A percentile compares a stretch with the other conserved stretches of the same genome.
Conservation (phyloP, 306 rosid species). For the Rosa multiflora region DNA sequence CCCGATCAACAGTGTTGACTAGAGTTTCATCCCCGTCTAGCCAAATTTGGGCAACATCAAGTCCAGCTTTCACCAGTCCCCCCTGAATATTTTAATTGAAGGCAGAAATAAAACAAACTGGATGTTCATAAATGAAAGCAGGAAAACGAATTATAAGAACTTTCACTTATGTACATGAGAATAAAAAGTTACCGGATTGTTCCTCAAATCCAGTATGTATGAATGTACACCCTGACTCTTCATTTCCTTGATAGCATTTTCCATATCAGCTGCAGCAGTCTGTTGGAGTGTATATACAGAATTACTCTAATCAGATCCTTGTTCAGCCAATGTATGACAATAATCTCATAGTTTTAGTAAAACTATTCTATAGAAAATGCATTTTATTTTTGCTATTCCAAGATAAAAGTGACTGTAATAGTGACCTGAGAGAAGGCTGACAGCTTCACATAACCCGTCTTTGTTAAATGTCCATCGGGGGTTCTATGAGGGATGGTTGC, state of each 20-base stretch:
- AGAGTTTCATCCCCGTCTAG: slow-evolving; percentile 95
- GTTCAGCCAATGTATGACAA: neutral
- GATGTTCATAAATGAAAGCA: slow-evolving; percentile 3
- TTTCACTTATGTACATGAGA: neutral
- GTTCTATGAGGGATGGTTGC: slow-evolving; percentile 76
- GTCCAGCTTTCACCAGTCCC: slow-evolving; percentile 87
- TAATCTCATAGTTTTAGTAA: neutral
- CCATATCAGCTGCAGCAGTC: slow-evolving; percentile 92
- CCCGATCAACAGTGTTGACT: slow-evolving; percentile 82
- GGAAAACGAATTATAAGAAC: neutral
- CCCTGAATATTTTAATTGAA: slow-evolving; percentile 55
- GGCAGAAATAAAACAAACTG: neutral
- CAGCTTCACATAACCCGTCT: slow-evolving; percentile 88
- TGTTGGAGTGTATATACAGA: slow-evolving; percentile 24
- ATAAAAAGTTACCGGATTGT: slow-evolving; percentile 71
- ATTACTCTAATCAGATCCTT: neutral
- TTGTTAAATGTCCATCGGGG: slow-evolving; percentile 61
- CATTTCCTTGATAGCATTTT: slow-evolving; percentile 72
- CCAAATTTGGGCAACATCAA: slow-evolving; percentile 97
- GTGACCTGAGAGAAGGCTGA: slow-evolving; percentile 84
- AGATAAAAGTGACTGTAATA: neutral
- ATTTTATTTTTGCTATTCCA: neutral
- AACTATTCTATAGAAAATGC: neutral
- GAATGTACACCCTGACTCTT: slow-evolving; percentile 84
- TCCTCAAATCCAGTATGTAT: slow-evolving; percentile 88